Conservation (phyloP, 2,329 filamentous ascomycete species). For the Knoxdaviesia proteae region DNA sequence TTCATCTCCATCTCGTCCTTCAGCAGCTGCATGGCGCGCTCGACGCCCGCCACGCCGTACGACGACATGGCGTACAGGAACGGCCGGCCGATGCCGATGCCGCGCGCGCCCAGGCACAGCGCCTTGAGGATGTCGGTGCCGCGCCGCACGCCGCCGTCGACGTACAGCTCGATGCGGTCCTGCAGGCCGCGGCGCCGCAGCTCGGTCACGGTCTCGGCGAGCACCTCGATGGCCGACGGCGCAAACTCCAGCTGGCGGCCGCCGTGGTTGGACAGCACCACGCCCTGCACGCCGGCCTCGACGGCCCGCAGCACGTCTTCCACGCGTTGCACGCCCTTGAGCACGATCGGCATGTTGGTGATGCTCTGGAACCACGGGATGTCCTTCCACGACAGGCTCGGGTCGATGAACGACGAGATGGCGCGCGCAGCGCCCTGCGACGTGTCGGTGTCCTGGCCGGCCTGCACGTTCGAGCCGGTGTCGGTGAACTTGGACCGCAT, state of each 20-base stretch:
- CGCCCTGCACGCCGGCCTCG: conserved; percentile 63
- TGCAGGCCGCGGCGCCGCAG: conserved; percentile 54
- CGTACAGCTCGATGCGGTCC: conserved; percentile 63
- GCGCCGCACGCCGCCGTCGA: conserved; percentile 78
- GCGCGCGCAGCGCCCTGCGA: conserved; percentile 84
- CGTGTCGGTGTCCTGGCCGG: conserved; percentile 55
- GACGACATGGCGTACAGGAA: conserved; percentile 94
- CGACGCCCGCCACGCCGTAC: conserved; percentile 72
- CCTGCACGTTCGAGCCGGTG: conserved; percentile 63
- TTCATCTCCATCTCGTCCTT: conserved; percentile 99
- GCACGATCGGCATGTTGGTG: conserved; percentile 83
- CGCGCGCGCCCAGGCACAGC: conserved; percentile 73
- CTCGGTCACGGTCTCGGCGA: conserved; percentile 84
- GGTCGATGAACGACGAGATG: conserved; percentile 94
- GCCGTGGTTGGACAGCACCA: conserved; percentile 91
- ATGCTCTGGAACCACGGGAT: conserved; percentile 82
- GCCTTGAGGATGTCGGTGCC: conserved; percentile 93
- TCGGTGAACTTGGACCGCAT: conserved; percentile 89
- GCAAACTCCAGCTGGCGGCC: conserved; percentile 87
- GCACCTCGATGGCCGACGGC: conserved; percentile 69
- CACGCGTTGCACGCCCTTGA: conserved; percentile 91
- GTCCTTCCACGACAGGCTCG: conserved; percentile 78
- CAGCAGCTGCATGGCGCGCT: conserved; percentile 76
- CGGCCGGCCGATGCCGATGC: conserved; percentile 82
- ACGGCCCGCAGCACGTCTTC: conserved; percentile 85